Evolutionary conservation across 169 alveolate species (phyloP).

Genomic region (Eimeria falciformis): DNA sequence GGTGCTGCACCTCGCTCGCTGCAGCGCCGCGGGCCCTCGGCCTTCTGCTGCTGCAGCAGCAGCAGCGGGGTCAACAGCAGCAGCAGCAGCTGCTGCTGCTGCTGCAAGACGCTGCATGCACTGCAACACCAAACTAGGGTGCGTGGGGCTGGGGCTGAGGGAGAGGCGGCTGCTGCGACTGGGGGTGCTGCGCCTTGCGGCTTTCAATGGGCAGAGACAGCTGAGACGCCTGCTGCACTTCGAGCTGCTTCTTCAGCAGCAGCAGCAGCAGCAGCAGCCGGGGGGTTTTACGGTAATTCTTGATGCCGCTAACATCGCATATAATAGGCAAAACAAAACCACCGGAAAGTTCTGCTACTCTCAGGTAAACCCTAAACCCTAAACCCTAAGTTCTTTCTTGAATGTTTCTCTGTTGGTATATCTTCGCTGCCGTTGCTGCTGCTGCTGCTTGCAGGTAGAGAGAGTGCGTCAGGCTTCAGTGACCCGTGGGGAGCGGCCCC

Average conservation of each 20-base stretch:
- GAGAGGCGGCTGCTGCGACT: constrained; percentile 53
- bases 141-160: background rate
- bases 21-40: constrained; percentile 32
- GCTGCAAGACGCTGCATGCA: background rate
- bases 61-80: background rate
- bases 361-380: too few species aligned
- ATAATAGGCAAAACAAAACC: constrained; percentile 36
- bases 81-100: background rate
- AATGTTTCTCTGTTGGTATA: background rate
- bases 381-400: background rate
- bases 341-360: constrained; percentile 33
- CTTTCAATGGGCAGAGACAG: constrained; percentile 26
- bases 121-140: constrained; percentile 1
- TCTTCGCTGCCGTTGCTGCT: background rate
- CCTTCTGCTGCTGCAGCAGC: background rate
- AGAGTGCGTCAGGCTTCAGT: constrained; percentile 37
- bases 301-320: constrained; percentile 66
- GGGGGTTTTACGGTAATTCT: constrained; percentile 27
- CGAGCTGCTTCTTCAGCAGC: background rate
- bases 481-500: constrained; percentile 48
- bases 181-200: constrained; percentile 45
- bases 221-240: constrained; percentile 27
- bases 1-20: constrained; percentile 35
- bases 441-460: constrained; percentile 19
- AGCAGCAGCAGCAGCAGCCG: background rate